Percentiles rank a stretch among this genome's conserved stretches.
These are phyloP conservation scores for Orbilia blumenaviensis DNA, from an alignment of 2,329 filamentous ascomycete genomes.

Conservation along the genomic window DNA sequence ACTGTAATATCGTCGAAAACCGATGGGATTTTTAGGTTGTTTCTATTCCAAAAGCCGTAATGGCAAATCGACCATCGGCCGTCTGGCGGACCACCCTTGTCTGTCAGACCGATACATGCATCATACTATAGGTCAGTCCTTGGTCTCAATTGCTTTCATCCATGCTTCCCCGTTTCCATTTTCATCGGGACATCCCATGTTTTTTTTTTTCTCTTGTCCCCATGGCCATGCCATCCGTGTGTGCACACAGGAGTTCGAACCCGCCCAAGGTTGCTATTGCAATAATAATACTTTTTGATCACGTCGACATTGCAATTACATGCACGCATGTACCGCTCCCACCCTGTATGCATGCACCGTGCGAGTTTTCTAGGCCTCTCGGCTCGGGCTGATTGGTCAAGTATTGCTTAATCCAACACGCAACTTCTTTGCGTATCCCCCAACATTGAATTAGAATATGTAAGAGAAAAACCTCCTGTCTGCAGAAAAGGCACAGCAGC, in stretches of 20 bases:
- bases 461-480: constrained; percentile 21
- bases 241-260: not conserved
- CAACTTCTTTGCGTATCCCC: constrained; percentile 12
- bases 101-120: constrained; percentile 10
- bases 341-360: constrained; percentile 11
- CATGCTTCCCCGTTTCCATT: not conserved
- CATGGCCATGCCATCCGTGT: not conserved
- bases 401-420: constrained; percentile 20
- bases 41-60: not conserved
- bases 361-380: not conserved
- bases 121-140: constrained; percentile 1
- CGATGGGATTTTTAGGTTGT: not conserved
- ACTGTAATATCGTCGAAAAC: constrained; percentile 5
- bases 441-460: constrained; percentile 10
- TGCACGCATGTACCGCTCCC: constrained; percentile 6
- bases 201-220: no score
- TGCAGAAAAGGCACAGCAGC: constrained; percentile 25
- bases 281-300: no score
- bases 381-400: constrained; percentile 29
- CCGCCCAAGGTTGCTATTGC: constrained; percentile 11
- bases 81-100: not conserved
- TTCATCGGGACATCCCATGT: constrained; percentile 10
- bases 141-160: constrained; percentile 13
- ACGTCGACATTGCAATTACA: constrained; percentile 20
- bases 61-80: constrained; percentile 13